Base-by-base conservation (phyloP, 495 filamentous ascomycete genomes). In the Parmelia sp. region DNA sequence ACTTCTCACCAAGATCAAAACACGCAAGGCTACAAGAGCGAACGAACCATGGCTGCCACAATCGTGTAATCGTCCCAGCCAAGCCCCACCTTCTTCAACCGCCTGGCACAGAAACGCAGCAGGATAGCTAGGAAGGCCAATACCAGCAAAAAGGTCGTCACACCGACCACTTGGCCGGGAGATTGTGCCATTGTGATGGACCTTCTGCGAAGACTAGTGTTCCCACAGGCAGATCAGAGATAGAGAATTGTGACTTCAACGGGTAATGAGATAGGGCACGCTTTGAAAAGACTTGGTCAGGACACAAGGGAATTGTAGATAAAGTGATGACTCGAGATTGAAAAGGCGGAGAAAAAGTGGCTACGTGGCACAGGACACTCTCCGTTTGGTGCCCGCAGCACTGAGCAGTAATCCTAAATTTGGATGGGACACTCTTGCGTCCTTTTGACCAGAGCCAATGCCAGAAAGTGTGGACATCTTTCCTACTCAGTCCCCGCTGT, bases 51-150 rank as follows among this genome's bases (percentile, higher is more conserved):
- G 11, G 59, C 59, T 51, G 21, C 19, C 37, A 61, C 0, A 36
- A 61, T 61, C 1, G 42, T 47, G n/a, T 47, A 61, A 19, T 61
- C 59, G 17, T 61, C 59, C 59, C 59, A 61, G 23, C 36, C 37
- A 49, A 44, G 42, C 0, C 27, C 59, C 21, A 44, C 39, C 45
- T 49, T 61, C n/a, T 45, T 61, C 40, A 61, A 44, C 23, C 42
- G 59, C 33, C 59, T 25, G n/a, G 59, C 39, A 33, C 42, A 49
- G 42, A 61, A 51, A 31, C 59, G 59, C 31, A 61, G 45, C n/a
- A 35, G 25, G 11, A 61, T 44, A 3, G 59, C 45, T 23, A 51
- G 0, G 12, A 51, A 17, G 14, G 59, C 59, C 33, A 61, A 35
- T 0, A 51, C 4, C 11, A 15, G 6, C 37, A 61, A 51, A 21